These are phyloP conservation scores for Vigna radiata DNA, from an alignment of 306 rosid species.

Conservation along the genomic window DNA sequence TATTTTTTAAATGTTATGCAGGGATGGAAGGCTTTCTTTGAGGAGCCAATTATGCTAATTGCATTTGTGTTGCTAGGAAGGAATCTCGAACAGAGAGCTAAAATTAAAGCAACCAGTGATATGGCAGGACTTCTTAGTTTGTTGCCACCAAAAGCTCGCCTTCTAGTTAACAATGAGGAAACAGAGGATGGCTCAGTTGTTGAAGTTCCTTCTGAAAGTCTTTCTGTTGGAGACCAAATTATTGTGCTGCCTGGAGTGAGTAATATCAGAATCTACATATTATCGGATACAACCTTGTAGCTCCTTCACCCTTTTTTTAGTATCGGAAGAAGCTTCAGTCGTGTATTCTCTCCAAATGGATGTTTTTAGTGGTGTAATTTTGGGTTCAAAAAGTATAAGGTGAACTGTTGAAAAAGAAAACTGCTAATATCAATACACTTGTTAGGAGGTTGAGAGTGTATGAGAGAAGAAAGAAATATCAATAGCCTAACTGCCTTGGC, in stretches of 20 bases:
- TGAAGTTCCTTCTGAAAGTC: constrained; percentile 91
- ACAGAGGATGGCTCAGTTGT: constrained; percentile 64
- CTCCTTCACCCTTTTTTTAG: constrained; percentile 32
- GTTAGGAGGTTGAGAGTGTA: too few relatives aligned
- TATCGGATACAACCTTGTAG: constrained; percentile 18
- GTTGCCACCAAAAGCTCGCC: constrained; percentile 95
- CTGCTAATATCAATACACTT: not conserved
- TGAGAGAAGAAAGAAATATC: too few relatives aligned
- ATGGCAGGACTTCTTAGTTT: constrained; percentile 94
- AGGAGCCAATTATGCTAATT: constrained; percentile 97
- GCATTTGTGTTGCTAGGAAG: constrained; percentile 96
- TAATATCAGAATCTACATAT: constrained; percentile 39
- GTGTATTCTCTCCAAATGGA: constrained; percentile 3
- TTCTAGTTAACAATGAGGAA: constrained; percentile 62
- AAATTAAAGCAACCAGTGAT: constrained; percentile 96
- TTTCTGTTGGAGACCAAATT: constrained; percentile 84
- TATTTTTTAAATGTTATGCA: constrained; percentile 50
- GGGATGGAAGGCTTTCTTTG: constrained; percentile 99
- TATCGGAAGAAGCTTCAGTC: constrained; percentile 23
- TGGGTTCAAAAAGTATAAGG: constrained; percentile 22
- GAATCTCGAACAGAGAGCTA: constrained; percentile 98
- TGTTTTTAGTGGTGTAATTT: constrained; percentile 2
- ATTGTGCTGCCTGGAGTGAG: constrained; percentile 93
- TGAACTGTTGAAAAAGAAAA: constrained; percentile 15
- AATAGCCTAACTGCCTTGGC: too few relatives aligned